Evolutionary conservation across 768 basidiomycete genomes (phyloP), one percentile per base, ranked within the genome.

Genomic region (Russula ochroleuca): DNA sequence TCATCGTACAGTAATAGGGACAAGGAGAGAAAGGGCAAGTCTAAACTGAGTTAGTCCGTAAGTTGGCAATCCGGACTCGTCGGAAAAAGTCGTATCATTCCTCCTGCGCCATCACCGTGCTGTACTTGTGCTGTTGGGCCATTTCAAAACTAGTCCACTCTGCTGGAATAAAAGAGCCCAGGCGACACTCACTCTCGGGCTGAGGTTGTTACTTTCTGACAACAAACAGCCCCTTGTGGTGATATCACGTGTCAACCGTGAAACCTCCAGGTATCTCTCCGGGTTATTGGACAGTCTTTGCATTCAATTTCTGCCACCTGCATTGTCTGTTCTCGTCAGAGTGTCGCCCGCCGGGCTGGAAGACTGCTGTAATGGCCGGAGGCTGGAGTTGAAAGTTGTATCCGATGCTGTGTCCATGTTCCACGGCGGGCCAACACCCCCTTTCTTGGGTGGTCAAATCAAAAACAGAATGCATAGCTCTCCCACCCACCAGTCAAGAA

Each of bases 401-500:
- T 50, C 55, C 35, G 54, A 37, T 56, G 61, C 55, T 57, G 38
- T 57, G 55, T n/a, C 19, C 2, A 37, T 37, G 52, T 5, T 21
- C 14, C 52, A 28, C 1, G 17, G 9, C 28, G 8, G 19, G 35
- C 31, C 15, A 25, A 7, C n/a, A 28, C 25, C 62, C 50, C 19
- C 23, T 53, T 17, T 23, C 31, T 57, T 13, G 21, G 5, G 41
- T 47, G 43, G 57, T 58, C 62, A 58, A 43, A 56, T 64, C 38
- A 28, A 49, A 59, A 64, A 56, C 45, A 19, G 53, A 19, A 2
- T 51, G 63, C 43, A 57, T 56, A 55, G 17, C 17, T 21, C 52
- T 48, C 45, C 17, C 58, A n/a, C 40, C 37, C 52, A 49, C 47
- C 40, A 37, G 53, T 50, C 59, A 21, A 49, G 59, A 61, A 51